Percentiles rank a stretch among this genome's conserved stretches.
Evolutionary conservation across 345 rosid species (phyloP).

Genomic region (Acer yangbiense): DNA sequence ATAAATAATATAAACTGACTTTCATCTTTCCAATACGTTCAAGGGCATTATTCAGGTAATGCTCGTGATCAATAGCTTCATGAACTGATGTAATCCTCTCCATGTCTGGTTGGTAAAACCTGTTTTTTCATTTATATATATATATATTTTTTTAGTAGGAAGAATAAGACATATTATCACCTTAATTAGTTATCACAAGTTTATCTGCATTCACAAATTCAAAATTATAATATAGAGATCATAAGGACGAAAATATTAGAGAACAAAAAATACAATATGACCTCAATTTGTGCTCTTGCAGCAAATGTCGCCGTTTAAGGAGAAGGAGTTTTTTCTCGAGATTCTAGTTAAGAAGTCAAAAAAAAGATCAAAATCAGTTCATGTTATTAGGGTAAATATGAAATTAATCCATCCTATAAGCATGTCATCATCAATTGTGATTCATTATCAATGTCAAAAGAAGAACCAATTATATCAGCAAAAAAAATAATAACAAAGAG

Average conservation of each 20-base stretch:
- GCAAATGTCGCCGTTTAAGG: too few species aligned
- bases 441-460: not conserved
- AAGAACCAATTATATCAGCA: slow-evolving; percentile 1
- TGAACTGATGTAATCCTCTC: slow-evolving; percentile 14
- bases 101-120: slow-evolving; percentile 25
- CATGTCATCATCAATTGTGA: not conserved
- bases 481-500: not conserved
- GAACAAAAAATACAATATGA: not conserved
- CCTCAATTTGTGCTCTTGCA: slow-evolving; percentile 28
- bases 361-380: not conserved
- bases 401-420: not conserved
- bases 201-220: too few species aligned
- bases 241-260: too few species aligned
- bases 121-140: slow-evolving; percentile 1
- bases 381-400: not conserved
- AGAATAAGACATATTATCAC: not conserved
- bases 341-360: too few species aligned
- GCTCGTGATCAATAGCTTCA: slow-evolving; percentile 20
- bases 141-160: not conserved
- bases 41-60: slow-evolving; percentile 17
- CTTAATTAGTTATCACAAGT: not conserved
- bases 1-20: slow-evolving; percentile 12
- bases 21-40: slow-evolving; percentile 24
- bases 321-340: too few species aligned
- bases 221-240: too few species aligned